Evolutionary conservation across 78 protist genomes (phyloP), one percentile per base, ranked within the genome.

Genomic region (Reticulomyxa filosa): DNA sequence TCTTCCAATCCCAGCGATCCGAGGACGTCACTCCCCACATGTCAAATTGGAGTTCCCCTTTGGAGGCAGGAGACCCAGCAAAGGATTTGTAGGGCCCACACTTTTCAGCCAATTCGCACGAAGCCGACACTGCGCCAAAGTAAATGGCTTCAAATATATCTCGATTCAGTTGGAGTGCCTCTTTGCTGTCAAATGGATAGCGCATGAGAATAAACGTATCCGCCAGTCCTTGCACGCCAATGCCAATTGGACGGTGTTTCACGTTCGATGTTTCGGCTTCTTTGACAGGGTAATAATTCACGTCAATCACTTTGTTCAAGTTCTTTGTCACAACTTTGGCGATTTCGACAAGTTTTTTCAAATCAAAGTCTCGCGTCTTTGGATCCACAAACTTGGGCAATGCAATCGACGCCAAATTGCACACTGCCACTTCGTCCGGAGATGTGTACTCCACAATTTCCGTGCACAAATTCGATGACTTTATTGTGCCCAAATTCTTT

Each of bases 361-460:
- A 59, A 22, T 59, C 65, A 10, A 25, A 59, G 6, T 13, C n/a
- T 5, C 30, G 10, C 20, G 11, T 59, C 46, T 72, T 67, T 23
- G 1, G 70, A 13, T 35, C 34, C 36, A 89, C 80, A 55, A 59
- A 93, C 77, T 66, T 76, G 36, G 91, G 88, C 35, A 93, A 81
- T 23, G 95, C 93, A 38, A 93, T 71, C 25, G 96, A 90, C 7
- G 95, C 98, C 22, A 93, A 82, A 76, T 93, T 93, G 81, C 98
- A 89, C 36, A 89, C 96, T 0, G 96, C 96, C 7, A 80, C 83
- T 72, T 93, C 95, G 51, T 81, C 94, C 3, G 92, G 79, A 32
- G 90, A 11, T 5, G 89, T 76, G 83, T 88, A 89, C 85, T 93
- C 89, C 57, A 90, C 69, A 66, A 93, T 89, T 71, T 93, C 98